Percentiles rank a stretch among this genome's conserved stretches.
phyloP scores from a whole-genome alignment of 78 protist genomes.

The slime mould (Dictyostelium discoideum) region dicty_2.7 NC_007090.3:864501-865000 shows the following conservation, averaged over 20 bases:
- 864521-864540: slow-evolving; percentile 30
- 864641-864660: slow-evolving; percentile 58
- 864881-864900: not conserved
- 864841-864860: slow-evolving; percentile 12
- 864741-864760: slow-evolving; percentile 25
- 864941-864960: slow-evolving; percentile 25
- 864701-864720: slow-evolving; percentile 9
- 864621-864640: not conserved
- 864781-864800: slow-evolving; percentile 48
- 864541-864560: slow-evolving; percentile 45
- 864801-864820: slow-evolving; percentile 40
- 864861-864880: slow-evolving; percentile 51
- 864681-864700: slow-evolving; percentile 16
- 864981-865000: not conserved
- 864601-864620: slow-evolving; percentile 40
- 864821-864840: slow-evolving; percentile 23
- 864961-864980: slow-evolving; percentile 36
- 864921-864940: slow-evolving; percentile 40
- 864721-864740: slow-evolving; percentile 40
- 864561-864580: not conserved
- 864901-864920: slow-evolving; percentile 7
- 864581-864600: slow-evolving; percentile 66
- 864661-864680: slow-evolving; percentile 59
- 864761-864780: slow-evolving; percentile 28
- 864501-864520: not conserved